Base-by-base conservation (phyloP, 768 basidiomycete species). In the Suillus sp. region DNA sequence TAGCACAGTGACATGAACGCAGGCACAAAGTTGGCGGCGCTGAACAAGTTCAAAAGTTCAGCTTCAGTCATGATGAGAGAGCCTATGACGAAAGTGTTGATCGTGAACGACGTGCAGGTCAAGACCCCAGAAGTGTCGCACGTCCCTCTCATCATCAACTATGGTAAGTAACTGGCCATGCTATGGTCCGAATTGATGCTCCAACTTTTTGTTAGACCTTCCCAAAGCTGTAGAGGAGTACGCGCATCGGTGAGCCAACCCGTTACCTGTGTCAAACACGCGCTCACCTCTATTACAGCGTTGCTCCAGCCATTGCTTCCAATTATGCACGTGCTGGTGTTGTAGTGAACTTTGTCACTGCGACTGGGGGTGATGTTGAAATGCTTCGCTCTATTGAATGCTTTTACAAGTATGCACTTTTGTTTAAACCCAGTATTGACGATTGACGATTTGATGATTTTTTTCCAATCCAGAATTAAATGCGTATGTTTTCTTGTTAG, bases 331-430 rank as follows among this genome's bases (percentile, higher is more conserved):
- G 94, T 59, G 91, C 94, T 61, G 97, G 96, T 34, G 92, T 98
- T 60, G 85, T 97, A 64, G 85, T 99, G 72, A 99, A 96, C 76
- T 95, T 99, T 70, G 96, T 99, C 65, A 97, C 96, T 62, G 96
- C 96, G 61, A 95, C 95, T 16, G 95, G 96, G 35, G 96, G 95
- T 47, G 96, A 99, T 75, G 96, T 98, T 61, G 96, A 99, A 80
- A 97, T 98, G 95, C 80, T 99, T 66, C 86, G 96, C 72, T 93
- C 92, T 69, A 98, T 98, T 83, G 96, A 99, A 81, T 96, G 95
- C 84, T 96, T 95, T 80, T 98, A 96, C 84, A 94, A 94, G 93
- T 93, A 68, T 67, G 85, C 75, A 60, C 64, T 76, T 48, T 48
- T 14, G 13, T 48, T 7, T 4, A 9, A 42, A 14, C 47, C 45